Conservation (phyloP, 805 yeast genomes). For the Monosporozyma unispora region DNA sequence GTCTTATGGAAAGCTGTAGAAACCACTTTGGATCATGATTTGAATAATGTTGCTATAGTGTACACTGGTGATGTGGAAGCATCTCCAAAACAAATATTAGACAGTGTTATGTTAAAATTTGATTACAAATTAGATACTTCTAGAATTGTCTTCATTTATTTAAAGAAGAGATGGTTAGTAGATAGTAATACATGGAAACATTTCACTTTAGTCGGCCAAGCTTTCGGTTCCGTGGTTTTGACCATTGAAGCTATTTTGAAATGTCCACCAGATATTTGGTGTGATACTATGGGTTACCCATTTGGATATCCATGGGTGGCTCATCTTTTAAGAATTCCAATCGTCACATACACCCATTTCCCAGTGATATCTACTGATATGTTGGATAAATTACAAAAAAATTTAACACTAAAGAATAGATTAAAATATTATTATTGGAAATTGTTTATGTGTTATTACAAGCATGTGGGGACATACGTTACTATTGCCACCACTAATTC, state of each 20-base stretch:
- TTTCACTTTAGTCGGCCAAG: conserved; percentile 81
- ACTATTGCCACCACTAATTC: conserved; percentile 70
- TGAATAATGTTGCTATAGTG: conserved; percentile 49
- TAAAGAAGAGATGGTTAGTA: conserved; percentile 49
- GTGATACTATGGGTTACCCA: conserved; percentile 93
- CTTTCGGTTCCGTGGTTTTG: conserved; percentile 64
- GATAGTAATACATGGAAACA: conserved; percentile 67
- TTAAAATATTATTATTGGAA: conserved; percentile 64
- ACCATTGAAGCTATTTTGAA: conserved; percentile 60
- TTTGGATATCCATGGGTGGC: conserved; percentile 65
- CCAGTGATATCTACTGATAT: conserved; percentile 87
- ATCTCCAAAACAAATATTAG: conserved; percentile 40
- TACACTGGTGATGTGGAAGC: conserved; percentile 61
- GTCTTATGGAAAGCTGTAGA: conserved; percentile 92
- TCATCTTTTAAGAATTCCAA: conserved; percentile 53
- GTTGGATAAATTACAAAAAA: conserved; percentile 43
- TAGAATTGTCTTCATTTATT: conserved; percentile 54
- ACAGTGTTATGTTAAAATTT: conserved; percentile 48
- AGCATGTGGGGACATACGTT: conserved; percentile 56
- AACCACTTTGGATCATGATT: conserved; percentile 46
- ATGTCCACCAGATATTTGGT: conserved; percentile 78
- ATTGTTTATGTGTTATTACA: conserved; percentile 52
- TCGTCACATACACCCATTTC: conserved; percentile 85
- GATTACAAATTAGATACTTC: conserved; percentile 41
- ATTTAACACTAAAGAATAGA: conserved; percentile 15